These are phyloP conservation scores for Closterium sp. DNA, from an alignment of 139 green algal species.

Conservation along the genomic window DNA sequence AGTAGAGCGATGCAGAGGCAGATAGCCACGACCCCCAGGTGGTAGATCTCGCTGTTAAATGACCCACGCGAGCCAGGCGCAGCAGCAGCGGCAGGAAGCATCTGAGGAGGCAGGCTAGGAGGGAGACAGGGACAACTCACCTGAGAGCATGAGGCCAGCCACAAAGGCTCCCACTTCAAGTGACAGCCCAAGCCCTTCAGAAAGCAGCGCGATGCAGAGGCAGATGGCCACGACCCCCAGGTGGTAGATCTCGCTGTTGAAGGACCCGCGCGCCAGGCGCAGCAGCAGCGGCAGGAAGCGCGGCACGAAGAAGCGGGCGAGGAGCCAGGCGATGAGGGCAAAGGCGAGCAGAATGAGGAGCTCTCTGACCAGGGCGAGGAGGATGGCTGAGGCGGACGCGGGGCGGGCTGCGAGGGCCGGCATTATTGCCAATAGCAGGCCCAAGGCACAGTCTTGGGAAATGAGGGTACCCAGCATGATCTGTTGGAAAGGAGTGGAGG, in stretches of 20 bases:
- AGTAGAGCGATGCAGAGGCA: slow-evolving; percentile 69
- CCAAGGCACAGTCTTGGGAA: slow-evolving; percentile 88
- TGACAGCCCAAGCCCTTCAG: slow-evolving; percentile 63
- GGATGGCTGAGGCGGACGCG: background rate
- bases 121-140: slow-evolving; percentile 45
- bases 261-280: slow-evolving; percentile 39
- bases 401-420: slow-evolving; percentile 64
- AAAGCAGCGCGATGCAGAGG: slow-evolving; percentile 61
- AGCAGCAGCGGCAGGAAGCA: slow-evolving; percentile 58
- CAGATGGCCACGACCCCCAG: slow-evolving; percentile 78
- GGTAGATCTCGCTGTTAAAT: slow-evolving; percentile 73
- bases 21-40: slow-evolving; percentile 75
- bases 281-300: slow-evolving; percentile 59
- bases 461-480: slow-evolving; percentile 92
- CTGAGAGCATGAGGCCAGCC: slow-evolving; percentile 76
- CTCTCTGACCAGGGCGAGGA: background rate
- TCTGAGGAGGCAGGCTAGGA: slow-evolving; percentile 52
- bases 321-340: slow-evolving; percentile 48
- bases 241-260: slow-evolving; percentile 78
- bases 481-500: slow-evolving; percentile 43
- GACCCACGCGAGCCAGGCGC: slow-evolving; percentile 33
- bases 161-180: slow-evolving; percentile 91
- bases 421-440: slow-evolving; percentile 92
- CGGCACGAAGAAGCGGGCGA: slow-evolving; percentile 65
- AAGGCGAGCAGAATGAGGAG: slow-evolving; percentile 32